phyloP scores from a whole-genome alignment of 345 rosid species.

The Syzygium aqueum region DNA sequence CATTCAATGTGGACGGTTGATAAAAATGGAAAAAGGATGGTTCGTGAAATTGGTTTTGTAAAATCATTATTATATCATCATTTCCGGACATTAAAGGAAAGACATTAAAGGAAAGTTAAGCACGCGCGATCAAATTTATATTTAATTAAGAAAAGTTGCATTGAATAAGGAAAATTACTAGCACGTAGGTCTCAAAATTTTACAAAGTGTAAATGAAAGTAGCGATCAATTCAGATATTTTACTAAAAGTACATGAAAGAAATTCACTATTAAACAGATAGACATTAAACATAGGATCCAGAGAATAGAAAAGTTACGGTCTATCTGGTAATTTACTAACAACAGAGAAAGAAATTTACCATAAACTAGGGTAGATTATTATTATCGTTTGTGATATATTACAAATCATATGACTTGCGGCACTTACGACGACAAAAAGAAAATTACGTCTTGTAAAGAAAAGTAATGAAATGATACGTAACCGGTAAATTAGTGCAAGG shows the following conservation, averaged over 20 bases:
- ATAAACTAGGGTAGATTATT: not conserved
- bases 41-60: rapidly evolving
- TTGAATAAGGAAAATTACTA: not conserved
- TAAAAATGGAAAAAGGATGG: not conserved
- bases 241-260: too few species aligned
- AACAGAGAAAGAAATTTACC: too few species aligned
- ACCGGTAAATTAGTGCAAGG: too few species aligned
- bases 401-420: not conserved
- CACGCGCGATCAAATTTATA: not conserved
- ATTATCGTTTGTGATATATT: too few species aligned
- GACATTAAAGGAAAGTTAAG: too few species aligned
- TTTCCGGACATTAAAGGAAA: too few species aligned
- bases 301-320: not conserved
- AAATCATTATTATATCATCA: too few species aligned
- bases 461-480: too few species aligned
- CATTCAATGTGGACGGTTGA: not conserved
- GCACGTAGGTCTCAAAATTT: too few species aligned
- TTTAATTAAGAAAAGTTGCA: too few species aligned
- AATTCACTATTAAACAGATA: not conserved
- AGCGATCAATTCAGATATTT: too few species aligned
- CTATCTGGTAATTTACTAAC: rapidly evolving
- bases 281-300: rapidly evolving
- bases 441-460: too few species aligned
- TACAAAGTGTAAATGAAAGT: not conserved
- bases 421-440: rapidly evolving